A percentile compares a stretch with the other conserved stretches of the same genome.
Evolutionary conservation across 1,139 yeast species (phyloP).

Genomic region (Magnusiomyces paraingens): DNA sequence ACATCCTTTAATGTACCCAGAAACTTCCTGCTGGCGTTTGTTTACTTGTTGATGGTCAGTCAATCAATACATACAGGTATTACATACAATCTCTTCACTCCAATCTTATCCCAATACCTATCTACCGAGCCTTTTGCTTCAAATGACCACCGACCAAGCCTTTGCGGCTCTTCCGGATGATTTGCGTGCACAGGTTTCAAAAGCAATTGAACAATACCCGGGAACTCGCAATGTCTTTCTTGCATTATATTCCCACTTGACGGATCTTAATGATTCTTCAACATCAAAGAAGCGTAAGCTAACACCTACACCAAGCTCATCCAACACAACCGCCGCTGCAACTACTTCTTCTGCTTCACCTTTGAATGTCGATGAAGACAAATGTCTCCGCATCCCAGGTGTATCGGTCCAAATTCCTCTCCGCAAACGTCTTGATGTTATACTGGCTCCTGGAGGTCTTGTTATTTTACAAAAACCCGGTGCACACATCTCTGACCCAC

Average conservation of each 20-base stretch:
- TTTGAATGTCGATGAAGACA: background rate
- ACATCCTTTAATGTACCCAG: too few species aligned
- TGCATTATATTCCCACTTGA: background rate
- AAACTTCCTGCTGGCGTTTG: too few species aligned
- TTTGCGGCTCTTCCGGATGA: background rate
- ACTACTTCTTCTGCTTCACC: background rate
- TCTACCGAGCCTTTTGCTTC: too few species aligned
- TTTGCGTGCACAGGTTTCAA: background rate
- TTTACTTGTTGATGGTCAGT: too few species aligned
- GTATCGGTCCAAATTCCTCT: conserved; percentile 14
- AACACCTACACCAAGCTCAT: background rate
- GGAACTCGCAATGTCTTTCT: background rate
- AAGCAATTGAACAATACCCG: background rate
- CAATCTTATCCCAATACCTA: too few species aligned
- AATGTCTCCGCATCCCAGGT: conserved; percentile 9
- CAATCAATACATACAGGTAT: too few species aligned
- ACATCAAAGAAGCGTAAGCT: background rate
- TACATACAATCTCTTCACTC: too few species aligned
- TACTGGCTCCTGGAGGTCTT: conserved; percentile 5
- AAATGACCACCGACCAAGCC: background rate
- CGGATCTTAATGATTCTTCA: background rate
- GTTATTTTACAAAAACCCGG: conserved; percentile 8
- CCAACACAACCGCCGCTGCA: background rate
- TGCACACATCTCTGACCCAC: conserved; percentile 1
- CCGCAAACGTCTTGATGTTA: conserved; percentile 14